Evolutionary conservation across 2,329 filamentous ascomycete species (phyloP).

Genomic region (Fusarium coicis): DNA sequence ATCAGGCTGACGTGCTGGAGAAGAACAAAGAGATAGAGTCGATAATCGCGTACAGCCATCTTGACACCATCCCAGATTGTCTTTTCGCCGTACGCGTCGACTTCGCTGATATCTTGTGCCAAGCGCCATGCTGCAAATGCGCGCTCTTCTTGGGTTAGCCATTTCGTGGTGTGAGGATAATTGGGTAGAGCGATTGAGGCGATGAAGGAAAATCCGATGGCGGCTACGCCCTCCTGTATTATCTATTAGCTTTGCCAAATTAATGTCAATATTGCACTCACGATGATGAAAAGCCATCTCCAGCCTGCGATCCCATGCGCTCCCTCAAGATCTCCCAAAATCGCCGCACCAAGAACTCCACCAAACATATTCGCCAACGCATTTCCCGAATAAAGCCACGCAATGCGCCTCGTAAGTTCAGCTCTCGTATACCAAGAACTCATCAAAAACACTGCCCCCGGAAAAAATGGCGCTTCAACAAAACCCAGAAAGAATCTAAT

Average conservation of each 20-base stretch:
- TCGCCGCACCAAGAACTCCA: slow-evolving; percentile 61
- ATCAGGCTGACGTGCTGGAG: slow-evolving; percentile 64
- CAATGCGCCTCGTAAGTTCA: slow-evolving; percentile 67
- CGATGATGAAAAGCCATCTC: slow-evolving; percentile 75
- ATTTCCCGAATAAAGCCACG: slow-evolving; percentile 68
- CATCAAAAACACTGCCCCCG: slow-evolving; percentile 60
- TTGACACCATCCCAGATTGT: slow-evolving; percentile 58
- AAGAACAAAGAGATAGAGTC: slow-evolving; percentile 64
- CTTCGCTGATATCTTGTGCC: slow-evolving; percentile 59
- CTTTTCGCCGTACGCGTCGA: slow-evolving; percentile 52
- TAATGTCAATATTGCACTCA: not conserved
- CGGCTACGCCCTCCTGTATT: slow-evolving; percentile 52
- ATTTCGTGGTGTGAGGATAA: slow-evolving; percentile 63
- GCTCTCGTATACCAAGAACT: slow-evolving; percentile 57
- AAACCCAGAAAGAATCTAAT: slow-evolving; percentile 58
- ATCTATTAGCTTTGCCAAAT: not conserved
- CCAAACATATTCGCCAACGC: slow-evolving; percentile 63
- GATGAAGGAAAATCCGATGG: slow-evolving; percentile 51
- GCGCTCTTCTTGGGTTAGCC: slow-evolving; percentile 62
- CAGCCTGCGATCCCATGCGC: slow-evolving; percentile 67
- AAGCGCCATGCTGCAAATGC: slow-evolving; percentile 64
- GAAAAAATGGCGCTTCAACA: slow-evolving; percentile 63
- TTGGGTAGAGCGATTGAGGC: slow-evolving; percentile 58
- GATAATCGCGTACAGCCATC: slow-evolving; percentile 59
- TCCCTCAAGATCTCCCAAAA: slow-evolving; percentile 57